A percentile compares a stretch with the other conserved stretches of the same genome.
Evolutionary conservation across 2,329 filamentous ascomycete species (phyloP).

Genomic region (Clonostachys byssicola): DNA sequence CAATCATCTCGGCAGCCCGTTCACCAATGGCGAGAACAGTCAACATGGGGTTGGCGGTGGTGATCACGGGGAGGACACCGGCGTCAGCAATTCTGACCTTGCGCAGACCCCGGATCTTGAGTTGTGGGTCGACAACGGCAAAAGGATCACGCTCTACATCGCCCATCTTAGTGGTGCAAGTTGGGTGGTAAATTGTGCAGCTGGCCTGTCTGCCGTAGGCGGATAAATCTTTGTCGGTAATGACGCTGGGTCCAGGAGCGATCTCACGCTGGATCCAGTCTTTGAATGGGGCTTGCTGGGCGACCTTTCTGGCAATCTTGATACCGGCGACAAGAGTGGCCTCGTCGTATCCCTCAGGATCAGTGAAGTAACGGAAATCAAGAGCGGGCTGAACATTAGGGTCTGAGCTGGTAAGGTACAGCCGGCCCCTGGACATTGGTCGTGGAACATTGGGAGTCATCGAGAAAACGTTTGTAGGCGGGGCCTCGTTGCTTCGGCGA

Average conservation of each 20-base stretch:
- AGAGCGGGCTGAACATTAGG: constrained; percentile 75
- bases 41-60: constrained; percentile 85
- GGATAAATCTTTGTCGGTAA: constrained; percentile 75
- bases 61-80: constrained; percentile 84
- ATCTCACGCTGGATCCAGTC: constrained; percentile 81
- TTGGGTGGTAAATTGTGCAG: constrained; percentile 88
- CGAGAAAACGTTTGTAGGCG: constrained; percentile 80
- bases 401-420: constrained; percentile 74
- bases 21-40: constrained; percentile 83
- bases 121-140: constrained; percentile 74
- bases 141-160: constrained; percentile 62
- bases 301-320: constrained; percentile 72
- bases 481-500: constrained; percentile 64
- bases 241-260: constrained; percentile 68
- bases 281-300: constrained; percentile 72
- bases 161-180: constrained; percentile 89
- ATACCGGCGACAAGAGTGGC: constrained; percentile 76
- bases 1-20: constrained; percentile 77
- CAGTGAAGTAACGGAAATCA: constrained; percentile 88
- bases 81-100: constrained; percentile 79
- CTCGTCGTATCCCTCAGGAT: constrained; percentile 80
- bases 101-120: constrained; percentile 70
- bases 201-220: constrained; percentile 78
- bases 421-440: constrained; percentile 69
- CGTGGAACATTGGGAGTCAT: constrained; percentile 91